Percentiles rank a stretch among this genome's conserved stretches.
Conservation (phyloP, 2,329 filamentous ascomycete species). For the Aspergillus transmontanensis region DNA sequence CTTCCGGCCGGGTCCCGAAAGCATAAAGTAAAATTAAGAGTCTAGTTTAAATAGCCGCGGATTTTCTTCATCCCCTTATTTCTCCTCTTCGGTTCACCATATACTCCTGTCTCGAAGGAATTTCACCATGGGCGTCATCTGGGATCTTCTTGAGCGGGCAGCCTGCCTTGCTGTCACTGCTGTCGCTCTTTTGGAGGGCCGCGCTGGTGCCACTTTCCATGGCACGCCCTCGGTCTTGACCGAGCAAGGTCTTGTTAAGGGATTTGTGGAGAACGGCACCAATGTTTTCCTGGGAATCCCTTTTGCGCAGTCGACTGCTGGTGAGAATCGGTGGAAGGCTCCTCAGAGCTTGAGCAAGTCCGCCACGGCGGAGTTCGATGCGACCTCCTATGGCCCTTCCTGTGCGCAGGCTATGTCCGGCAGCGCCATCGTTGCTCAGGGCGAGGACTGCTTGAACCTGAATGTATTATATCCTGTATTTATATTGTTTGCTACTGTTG, state of each 20-base stretch:
- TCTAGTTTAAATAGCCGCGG: background rate
- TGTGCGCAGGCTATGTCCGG: constrained; percentile 28
- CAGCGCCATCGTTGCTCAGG: constrained; percentile 22
- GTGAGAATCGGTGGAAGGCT: constrained; percentile 26
- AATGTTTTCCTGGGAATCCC: constrained; percentile 28
- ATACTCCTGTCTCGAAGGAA: background rate
- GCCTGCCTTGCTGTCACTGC: constrained; percentile 18
- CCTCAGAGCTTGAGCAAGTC: constrained; percentile 16
- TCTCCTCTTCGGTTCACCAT: background rate
- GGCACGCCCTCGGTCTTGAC: constrained; percentile 17
- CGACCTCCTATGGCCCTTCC: constrained; percentile 21
- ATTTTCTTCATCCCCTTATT: background rate
- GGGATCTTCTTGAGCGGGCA: constrained; percentile 6
- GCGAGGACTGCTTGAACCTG: constrained; percentile 26
- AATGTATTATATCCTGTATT: constrained; percentile 8
- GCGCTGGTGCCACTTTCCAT: constrained; percentile 10
- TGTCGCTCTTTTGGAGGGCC: constrained; percentile 6
- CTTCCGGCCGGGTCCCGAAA: background rate
- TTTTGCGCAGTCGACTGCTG: constrained; percentile 23
- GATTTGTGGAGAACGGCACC: constrained; percentile 28
- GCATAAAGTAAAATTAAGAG: background rate
- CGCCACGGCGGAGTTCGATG: constrained; percentile 16
- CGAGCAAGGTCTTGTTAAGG: constrained; percentile 25
- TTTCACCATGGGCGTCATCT: constrained; percentile 17
- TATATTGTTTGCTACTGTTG: background rate